Evolutionary conservation across 78 protist species (phyloP).

Genomic region (Chrysochromulina tobinii): DNA sequence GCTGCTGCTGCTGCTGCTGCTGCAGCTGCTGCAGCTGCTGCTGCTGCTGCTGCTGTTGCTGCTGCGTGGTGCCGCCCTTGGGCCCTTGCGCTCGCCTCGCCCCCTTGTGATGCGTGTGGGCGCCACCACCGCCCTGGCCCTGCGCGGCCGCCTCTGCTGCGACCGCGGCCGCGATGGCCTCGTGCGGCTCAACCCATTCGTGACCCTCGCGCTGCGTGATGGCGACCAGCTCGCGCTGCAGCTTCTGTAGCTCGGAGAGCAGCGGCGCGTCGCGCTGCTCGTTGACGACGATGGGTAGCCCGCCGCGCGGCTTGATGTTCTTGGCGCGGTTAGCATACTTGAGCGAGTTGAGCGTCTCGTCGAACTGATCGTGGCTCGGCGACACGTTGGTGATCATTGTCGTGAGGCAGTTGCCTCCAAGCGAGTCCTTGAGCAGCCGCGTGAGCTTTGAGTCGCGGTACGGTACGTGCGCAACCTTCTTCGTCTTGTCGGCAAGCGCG

Average conservation of each 20-base stretch:
- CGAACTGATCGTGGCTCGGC: conserved; percentile 59
- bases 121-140: no score
- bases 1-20: no score
- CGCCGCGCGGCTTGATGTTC: conserved; percentile 36
- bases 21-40: no score
- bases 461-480: neutral
- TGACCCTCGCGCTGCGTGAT: neutral
- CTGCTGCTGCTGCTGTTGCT: no score
- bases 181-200: neutral
- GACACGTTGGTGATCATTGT: conserved; percentile 49
- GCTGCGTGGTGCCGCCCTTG: no score
- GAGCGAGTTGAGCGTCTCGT: conserved; percentile 93
- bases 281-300: neutral
- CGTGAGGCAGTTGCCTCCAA: conserved; percentile 58
- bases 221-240: neutral
- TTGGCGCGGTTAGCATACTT: conserved; percentile 91
- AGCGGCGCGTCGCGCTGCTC: neutral
- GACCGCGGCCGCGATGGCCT: neutral
- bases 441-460: conserved; percentile 58
- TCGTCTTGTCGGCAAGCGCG: conserved; percentile 42
- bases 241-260: neutral
- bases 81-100: no score
- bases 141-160: neutral
- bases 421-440: conserved; percentile 53
- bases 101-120: no score